Conservation (phyloP, 2,329 filamentous ascomycete genomes). For the Aaosphaeria pasadenensis region DNA sequence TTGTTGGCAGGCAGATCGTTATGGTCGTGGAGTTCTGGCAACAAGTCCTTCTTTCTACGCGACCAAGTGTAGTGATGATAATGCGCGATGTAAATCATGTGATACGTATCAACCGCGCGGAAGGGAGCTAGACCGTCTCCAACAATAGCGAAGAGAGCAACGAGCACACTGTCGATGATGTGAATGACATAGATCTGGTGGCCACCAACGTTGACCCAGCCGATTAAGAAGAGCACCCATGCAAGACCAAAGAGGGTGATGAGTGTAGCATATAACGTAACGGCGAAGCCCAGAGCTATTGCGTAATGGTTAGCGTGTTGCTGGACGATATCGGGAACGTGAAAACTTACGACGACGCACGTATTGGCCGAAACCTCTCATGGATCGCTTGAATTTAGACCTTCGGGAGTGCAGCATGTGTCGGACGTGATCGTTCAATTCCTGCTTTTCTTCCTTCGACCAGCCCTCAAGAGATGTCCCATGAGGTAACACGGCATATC, state of each 20-base stretch:
- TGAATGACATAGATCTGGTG: conserved; percentile 61
- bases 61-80: conserved; percentile 68
- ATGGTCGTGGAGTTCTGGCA: conserved; percentile 63
- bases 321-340: not conserved
- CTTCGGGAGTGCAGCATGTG: conserved; percentile 83
- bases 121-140: conserved; percentile 67
- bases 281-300: conserved; percentile 71
- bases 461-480: conserved; percentile 71
- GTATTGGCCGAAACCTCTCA: conserved; percentile 81
- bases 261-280: conserved; percentile 77
- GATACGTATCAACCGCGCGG: conserved; percentile 77
- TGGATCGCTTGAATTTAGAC: conserved; percentile 72
- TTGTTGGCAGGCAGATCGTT: conserved; percentile 60
- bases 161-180: conserved; percentile 56
- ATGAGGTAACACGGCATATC: conserved; percentile 77
- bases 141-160: conserved; percentile 61
- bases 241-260: conserved; percentile 83
- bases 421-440: conserved; percentile 80
- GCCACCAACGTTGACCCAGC: conserved; percentile 79
- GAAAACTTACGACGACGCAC: conserved; percentile 60
- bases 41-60: conserved; percentile 57
- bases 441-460: conserved; percentile 68
- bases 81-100: conserved; percentile 78
- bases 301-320: conserved; percentile 6
- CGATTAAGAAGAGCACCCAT: conserved; percentile 89